Conservation (phyloP, 495 filamentous ascomycete genomes). For the Aspergillus affinis region DNA sequence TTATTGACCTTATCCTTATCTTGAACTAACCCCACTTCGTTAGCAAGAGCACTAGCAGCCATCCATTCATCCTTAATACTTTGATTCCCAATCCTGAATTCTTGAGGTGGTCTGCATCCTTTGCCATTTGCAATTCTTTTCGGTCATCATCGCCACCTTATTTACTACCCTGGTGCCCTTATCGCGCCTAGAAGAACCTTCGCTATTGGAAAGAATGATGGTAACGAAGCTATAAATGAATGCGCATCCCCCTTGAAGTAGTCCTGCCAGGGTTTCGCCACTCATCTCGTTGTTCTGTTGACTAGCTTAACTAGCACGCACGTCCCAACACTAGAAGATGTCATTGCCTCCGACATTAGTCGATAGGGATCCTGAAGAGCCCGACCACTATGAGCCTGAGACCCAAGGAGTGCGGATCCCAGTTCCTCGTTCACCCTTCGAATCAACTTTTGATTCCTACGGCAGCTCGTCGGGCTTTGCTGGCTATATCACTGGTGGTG, state of each 20-base stretch:
- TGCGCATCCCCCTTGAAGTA: not conserved
- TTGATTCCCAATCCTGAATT: no score
- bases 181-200: no score
- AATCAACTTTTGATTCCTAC: slow-evolving; percentile 8
- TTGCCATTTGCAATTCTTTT: no score
- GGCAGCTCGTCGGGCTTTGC: slow-evolving; percentile 6
- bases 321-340: slow-evolving; percentile 2
- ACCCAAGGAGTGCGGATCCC: slow-evolving; percentile 10
- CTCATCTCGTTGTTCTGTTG: not conserved
- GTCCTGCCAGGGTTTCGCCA: not conserved
- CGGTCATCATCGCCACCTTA: no score
- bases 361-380: slow-evolving; percentile 6
- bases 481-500: slow-evolving; percentile 2
- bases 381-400: slow-evolving; percentile 5
- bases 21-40: not conserved
- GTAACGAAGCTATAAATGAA: not conserved
- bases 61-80: no score
- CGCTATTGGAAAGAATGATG: no score
- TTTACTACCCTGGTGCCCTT: no score
- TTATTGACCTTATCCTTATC: not conserved
- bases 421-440: slow-evolving; percentile 12
- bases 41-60: not conserved
- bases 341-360: not conserved
- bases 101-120: no score
- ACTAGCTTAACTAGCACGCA: not conserved